Conservation (phyloP, 2,329 filamentous ascomycete species). For the Diatrype stigma region DNA sequence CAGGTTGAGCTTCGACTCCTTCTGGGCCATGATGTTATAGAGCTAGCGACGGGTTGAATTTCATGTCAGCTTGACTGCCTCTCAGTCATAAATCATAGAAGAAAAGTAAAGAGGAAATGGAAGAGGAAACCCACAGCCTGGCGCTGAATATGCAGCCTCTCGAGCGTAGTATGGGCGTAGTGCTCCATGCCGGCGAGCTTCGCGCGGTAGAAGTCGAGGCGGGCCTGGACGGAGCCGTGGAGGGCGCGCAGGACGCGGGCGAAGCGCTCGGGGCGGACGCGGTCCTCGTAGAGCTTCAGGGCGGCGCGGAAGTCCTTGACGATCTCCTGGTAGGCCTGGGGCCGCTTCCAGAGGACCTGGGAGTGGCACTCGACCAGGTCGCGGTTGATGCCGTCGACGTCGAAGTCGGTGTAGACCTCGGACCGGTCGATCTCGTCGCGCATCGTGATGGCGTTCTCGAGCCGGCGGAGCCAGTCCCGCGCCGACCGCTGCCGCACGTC, state of each 20-base stretch:
- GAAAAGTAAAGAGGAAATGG: not conserved
- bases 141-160: conserved; percentile 57
- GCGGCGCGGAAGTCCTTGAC: conserved; percentile 44
- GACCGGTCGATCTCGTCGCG: conserved; percentile 55
- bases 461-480: conserved; percentile 55
- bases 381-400: conserved; percentile 57
- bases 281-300: conserved; percentile 40
- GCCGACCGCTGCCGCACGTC: conserved; percentile 61
- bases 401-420: conserved; percentile 50
- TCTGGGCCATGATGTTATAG: conserved; percentile 63
- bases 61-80: conserved; percentile 1
- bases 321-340: conserved; percentile 57
- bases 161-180: conserved; percentile 59
- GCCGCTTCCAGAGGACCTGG: conserved; percentile 59
- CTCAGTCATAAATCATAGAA: not conserved
- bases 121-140: conserved; percentile 45
- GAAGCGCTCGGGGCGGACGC: conserved; percentile 16
- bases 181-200: conserved; percentile 60
- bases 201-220: conserved; percentile 56
- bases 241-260: conserved; percentile 25
- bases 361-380: conserved; percentile 62
- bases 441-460: conserved; percentile 59
- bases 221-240: conserved; percentile 48
- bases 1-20: conserved; percentile 60
- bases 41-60: conserved; percentile 40